phyloP scores from a whole-genome alignment of 1,284 basidiomycete species.

The Violaceomyces palustris region DNA sequence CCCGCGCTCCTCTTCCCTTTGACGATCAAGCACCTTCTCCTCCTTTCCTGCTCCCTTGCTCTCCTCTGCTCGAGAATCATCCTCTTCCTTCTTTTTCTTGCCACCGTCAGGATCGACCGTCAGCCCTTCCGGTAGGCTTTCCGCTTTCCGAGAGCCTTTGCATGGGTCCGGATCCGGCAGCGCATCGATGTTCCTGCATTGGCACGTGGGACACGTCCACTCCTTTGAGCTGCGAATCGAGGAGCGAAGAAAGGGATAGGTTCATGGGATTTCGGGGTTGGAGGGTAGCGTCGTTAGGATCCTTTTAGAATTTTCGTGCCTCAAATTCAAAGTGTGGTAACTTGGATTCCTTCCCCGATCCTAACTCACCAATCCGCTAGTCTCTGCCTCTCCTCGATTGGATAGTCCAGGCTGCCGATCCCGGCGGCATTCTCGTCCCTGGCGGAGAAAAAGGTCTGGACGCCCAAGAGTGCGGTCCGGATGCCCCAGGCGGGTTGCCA shows the following conservation, averaged over 20 bases:
- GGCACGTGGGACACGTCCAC: conserved; percentile 33
- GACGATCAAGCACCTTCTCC: no score
- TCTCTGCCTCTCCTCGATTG: conserved; percentile 80
- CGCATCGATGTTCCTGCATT: conserved; percentile 15
- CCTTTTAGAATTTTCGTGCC: background rate
- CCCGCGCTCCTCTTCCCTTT: no score
- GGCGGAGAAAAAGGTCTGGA: conserved; percentile 52
- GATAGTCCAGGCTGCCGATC: conserved; percentile 82
- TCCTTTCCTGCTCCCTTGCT: no score
- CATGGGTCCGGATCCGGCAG: conserved; percentile 13
- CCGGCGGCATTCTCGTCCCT: conserved; percentile 70
- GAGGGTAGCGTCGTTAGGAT: background rate
- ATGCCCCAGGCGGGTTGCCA: conserved; percentile 99
- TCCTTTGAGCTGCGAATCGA: conserved; percentile 2
- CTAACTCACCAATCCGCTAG: conserved; percentile 22
- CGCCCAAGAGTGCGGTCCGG: conserved; percentile 66
- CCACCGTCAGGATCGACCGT: conserved; percentile 14
- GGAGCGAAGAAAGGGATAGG: background rate
- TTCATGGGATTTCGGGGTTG: background rate
- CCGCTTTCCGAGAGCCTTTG: background rate
- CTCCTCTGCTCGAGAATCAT: no score
- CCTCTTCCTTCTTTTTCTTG: no score
- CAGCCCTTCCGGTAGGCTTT: conserved; percentile 12
- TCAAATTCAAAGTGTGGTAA: background rate
- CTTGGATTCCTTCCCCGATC: background rate